Conservation (phyloP, 1,139 yeast genomes). For the Lodderomyces jiufengensis region DNA sequence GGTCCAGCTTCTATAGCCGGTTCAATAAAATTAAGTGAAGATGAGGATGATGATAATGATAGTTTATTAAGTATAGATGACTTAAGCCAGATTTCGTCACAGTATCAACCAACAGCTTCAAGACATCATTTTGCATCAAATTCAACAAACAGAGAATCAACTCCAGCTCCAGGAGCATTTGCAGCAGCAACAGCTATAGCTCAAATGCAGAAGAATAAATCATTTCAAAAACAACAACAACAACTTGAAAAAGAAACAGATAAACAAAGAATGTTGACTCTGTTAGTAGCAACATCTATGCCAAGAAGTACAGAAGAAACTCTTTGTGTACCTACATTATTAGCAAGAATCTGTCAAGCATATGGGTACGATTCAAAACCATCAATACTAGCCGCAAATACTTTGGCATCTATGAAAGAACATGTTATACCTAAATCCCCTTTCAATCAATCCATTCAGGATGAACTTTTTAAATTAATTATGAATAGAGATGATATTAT, state of each 20-base stretch:
- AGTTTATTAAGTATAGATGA: conserved; percentile 34
- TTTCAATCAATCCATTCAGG: conserved; percentile 12
- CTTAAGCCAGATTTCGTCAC: conserved; percentile 12
- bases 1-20: conserved; percentile 30
- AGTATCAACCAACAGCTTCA: not conserved
- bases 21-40: conserved; percentile 48
- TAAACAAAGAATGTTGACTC: conserved; percentile 54
- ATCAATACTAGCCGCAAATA: conserved; percentile 62
- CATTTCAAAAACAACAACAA: conserved; percentile 19
- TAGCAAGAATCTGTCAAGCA: conserved; percentile 63
- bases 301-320: conserved; percentile 80
- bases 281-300: conserved; percentile 66
- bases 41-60: conserved; percentile 41
- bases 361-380: conserved; percentile 71
- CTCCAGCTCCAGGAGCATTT: conserved; percentile 72
- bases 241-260: conserved; percentile 29
- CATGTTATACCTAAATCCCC: conserved; percentile 12
- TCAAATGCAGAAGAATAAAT: conserved; percentile 42
- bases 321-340: conserved; percentile 63
- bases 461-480: conserved; percentile 21
- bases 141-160: conserved; percentile 31
- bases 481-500: conserved; percentile 30
- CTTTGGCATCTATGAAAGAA: conserved; percentile 66
- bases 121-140: conserved; percentile 15
- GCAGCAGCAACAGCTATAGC: conserved; percentile 73